These are phyloP conservation scores for Daldinia concentrica DNA, from an alignment of 495 filamentous ascomycete genomes.

Conservation along the genomic window DNA sequence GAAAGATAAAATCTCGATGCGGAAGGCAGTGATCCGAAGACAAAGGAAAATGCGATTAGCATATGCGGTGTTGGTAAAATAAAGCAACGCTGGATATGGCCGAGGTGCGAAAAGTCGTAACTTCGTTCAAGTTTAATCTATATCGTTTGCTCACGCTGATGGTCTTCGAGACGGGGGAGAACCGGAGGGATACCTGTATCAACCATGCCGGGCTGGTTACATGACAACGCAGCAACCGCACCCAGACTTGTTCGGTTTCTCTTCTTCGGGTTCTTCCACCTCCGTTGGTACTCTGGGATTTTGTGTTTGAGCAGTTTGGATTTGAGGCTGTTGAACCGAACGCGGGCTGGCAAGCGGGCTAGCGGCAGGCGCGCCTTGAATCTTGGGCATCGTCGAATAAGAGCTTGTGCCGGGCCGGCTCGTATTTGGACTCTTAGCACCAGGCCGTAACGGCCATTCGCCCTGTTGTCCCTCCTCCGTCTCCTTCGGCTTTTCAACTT, in stretches of 20 bases:
- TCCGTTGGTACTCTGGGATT: slow-evolving; percentile 49
- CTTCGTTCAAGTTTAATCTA: slow-evolving; percentile 39
- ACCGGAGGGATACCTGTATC: slow-evolving; percentile 18
- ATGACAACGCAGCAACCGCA: slow-evolving; percentile 66
- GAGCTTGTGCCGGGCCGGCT: slow-evolving; percentile 58
- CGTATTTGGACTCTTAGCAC: slow-evolving; percentile 54
- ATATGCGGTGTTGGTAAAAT: slow-evolving; percentile 30
- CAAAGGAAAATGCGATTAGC: slow-evolving; percentile 39
- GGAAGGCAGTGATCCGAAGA: slow-evolving; percentile 28
- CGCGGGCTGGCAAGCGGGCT: slow-evolving; percentile 53
- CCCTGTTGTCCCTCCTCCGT: slow-evolving; percentile 42
- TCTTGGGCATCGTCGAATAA: slow-evolving; percentile 68
- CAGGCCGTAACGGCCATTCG: slow-evolving; percentile 58
- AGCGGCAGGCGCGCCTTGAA: slow-evolving; percentile 53
- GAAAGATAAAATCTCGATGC: slow-evolving; percentile 12
- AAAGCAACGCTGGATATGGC: slow-evolving; percentile 38
- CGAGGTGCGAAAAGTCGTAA: slow-evolving; percentile 35
- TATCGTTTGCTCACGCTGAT: slow-evolving; percentile 33
- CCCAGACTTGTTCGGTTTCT: slow-evolving; percentile 51
- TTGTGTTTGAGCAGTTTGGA: slow-evolving; percentile 36
- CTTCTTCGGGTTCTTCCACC: slow-evolving; percentile 46
- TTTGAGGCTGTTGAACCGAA: slow-evolving; percentile 41
- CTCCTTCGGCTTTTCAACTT: slow-evolving; percentile 52
- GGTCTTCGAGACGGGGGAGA: slow-evolving; percentile 19
- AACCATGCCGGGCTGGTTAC: slow-evolving; percentile 47